phyloP scores from a whole-genome alignment of 208 protist genomes.

The Angomonas desouzai region DNA sequence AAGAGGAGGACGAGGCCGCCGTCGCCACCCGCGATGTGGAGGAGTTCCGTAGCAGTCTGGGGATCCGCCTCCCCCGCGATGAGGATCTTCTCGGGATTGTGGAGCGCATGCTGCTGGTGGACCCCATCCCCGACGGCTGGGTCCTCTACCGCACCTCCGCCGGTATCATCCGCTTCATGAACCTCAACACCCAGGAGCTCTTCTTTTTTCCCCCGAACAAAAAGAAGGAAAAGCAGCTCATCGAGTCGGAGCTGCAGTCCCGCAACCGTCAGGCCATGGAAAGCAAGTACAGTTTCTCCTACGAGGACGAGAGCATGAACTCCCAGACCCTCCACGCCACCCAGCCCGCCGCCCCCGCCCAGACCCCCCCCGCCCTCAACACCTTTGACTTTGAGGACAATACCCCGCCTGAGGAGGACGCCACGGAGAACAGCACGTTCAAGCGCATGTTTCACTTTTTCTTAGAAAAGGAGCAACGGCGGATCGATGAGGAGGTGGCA shows the following conservation, averaged over 20 bases:
- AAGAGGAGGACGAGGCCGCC: conserved; percentile 58
- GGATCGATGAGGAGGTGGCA: conserved; percentile 52
- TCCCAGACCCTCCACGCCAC: conserved; percentile 4
- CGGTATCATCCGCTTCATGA: conserved; percentile 85
- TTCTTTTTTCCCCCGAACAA: conserved; percentile 79
- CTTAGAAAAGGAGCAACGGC: conserved; percentile 49
- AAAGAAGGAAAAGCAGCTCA: conserved; percentile 54
- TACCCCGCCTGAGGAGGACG: conserved; percentile 20
- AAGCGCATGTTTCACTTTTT: conserved; percentile 62
- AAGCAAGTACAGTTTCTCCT: conserved; percentile 69
- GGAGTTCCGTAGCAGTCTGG: conserved; percentile 82
- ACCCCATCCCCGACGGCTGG: conserved; percentile 84
- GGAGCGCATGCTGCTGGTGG: conserved; percentile 79
- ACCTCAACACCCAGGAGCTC: conserved; percentile 87
- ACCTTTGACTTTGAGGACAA: conserved; percentile 44
- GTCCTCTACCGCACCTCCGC: conserved; percentile 84
- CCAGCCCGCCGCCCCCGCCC: background rate
- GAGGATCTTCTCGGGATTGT: conserved; percentile 77
- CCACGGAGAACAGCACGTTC: conserved; percentile 43
- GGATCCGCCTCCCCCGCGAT: conserved; percentile 77
- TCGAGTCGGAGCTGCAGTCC: conserved; percentile 58
- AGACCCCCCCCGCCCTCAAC: background rate
- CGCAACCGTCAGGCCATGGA: conserved; percentile 75
- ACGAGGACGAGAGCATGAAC: conserved; percentile 56
- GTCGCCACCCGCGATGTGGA: conserved; percentile 78